phyloP scores from a whole-genome alignment of 768 basidiomycete genomes.

The Leccinum imitatum region DNA sequence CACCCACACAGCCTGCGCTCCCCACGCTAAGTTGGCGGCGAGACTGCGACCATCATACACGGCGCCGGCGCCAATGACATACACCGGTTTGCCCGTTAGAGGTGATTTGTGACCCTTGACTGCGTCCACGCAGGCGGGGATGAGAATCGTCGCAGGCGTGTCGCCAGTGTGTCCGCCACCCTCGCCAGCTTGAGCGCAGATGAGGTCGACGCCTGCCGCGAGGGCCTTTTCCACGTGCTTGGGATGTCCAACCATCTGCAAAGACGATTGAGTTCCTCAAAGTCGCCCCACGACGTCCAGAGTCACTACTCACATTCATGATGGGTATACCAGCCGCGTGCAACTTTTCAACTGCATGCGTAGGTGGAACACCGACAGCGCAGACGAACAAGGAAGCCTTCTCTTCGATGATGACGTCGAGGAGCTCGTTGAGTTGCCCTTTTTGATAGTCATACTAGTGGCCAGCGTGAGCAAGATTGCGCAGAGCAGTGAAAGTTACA shows the following conservation, averaged over 20 bases:
- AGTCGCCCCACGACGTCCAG: neutral
- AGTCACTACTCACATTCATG: slow-evolving; percentile 63
- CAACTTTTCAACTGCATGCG: slow-evolving; percentile 72
- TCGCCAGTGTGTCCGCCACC: slow-evolving; percentile 90
- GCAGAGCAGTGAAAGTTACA: neutral
- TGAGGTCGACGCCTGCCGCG: slow-evolving; percentile 83
- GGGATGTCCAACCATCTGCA: slow-evolving; percentile 88
- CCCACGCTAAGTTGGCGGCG: slow-evolving; percentile 86
- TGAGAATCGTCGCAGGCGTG: slow-evolving; percentile 79
- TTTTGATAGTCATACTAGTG: slow-evolving; percentile 83
- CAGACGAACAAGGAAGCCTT: slow-evolving; percentile 87
- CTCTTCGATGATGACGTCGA: slow-evolving; percentile 92
- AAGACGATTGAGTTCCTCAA: neutral
- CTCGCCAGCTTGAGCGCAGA: slow-evolving; percentile 93
- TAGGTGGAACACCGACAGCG: slow-evolving; percentile 85
- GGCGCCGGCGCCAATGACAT: slow-evolving; percentile 89
- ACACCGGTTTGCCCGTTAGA: slow-evolving; percentile 78
- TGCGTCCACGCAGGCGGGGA: slow-evolving; percentile 87
- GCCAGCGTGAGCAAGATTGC: slow-evolving; percentile 1
- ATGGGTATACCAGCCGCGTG: slow-evolving; percentile 83
- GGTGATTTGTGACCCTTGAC: slow-evolving; percentile 76
- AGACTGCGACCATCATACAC: slow-evolving; percentile 87
- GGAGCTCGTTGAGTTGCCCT: slow-evolving; percentile 77
- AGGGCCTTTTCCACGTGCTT: slow-evolving; percentile 84
- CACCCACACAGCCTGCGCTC: slow-evolving; percentile 88